Conservation (phyloP, 257 asterid genomes). For the Jacaranda mimosifolia region DNA sequence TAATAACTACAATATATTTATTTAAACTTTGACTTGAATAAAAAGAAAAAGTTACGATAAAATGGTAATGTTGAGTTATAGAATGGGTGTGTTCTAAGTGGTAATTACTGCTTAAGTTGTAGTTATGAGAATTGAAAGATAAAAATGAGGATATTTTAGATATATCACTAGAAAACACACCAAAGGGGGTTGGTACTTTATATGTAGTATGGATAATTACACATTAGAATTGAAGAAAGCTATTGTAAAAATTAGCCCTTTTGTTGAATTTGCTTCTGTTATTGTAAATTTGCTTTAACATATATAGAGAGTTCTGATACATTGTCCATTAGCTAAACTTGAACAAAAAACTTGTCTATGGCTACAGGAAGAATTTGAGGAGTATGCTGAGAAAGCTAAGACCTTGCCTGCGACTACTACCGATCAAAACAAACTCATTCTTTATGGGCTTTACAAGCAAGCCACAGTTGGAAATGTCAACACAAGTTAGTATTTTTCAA, state of each 20-base stretch:
- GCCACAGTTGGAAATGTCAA: constrained; percentile 78
- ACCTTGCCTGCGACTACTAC: constrained; percentile 75
- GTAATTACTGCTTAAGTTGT: too few species aligned
- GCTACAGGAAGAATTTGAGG: constrained; percentile 91
- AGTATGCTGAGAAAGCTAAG: constrained; percentile 86
- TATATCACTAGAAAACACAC: too few species aligned
- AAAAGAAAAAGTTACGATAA: too few species aligned
- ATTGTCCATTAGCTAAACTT: neutral
- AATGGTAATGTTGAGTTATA: too few species aligned
- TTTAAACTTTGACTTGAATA: too few species aligned
- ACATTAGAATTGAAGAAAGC: too few species aligned
- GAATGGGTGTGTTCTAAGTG: too few species aligned
- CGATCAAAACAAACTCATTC: constrained; percentile 76
- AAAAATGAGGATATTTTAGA: too few species aligned
- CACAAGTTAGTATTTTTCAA: constrained; percentile 62
- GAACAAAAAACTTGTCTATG: neutral
- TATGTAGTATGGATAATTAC: too few species aligned
- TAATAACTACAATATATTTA: too few species aligned
- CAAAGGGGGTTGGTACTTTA: too few species aligned
- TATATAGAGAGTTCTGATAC: neutral
- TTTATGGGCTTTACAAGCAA: constrained; percentile 91
- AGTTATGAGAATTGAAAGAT: too few species aligned
- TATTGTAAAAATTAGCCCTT: neutral
- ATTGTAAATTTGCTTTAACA: neutral
- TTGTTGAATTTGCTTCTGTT: neutral